Evolutionary conservation across 2,329 filamentous ascomycete species (phyloP), one percentile per base, ranked within the genome.

Genomic region (Penicillium crustosum): DNA sequence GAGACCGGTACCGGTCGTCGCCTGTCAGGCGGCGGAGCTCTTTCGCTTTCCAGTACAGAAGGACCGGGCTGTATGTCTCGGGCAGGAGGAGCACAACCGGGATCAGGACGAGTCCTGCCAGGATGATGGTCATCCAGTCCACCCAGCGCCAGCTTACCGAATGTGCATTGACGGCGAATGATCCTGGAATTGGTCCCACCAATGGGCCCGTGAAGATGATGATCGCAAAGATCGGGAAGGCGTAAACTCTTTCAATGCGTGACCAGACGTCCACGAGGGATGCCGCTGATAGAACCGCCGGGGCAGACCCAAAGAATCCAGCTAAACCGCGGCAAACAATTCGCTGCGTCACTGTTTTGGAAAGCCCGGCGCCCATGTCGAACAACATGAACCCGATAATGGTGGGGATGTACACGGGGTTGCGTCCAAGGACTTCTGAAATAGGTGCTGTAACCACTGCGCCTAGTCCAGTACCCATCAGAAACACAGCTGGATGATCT

Each of bases 211-310:
- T 62, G 42, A 78, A 77, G 5, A 78, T 77, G 0, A 76, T 74
- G 64, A 78, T 79, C 1, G 81, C 77, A 52, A 81, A 81, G 0
- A 82, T 63, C 0, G 81, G 80, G 55, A 83, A 83, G 12, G 77
- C 75, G 50, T 77, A 81, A 0, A 79, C 77, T 39, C 77, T 70
- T 62, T 82, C 80, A 31, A 78, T 66, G 0, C 78, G 75, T 33
- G 69, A 73, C 65, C 78, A 83, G 31, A 82, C 68, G 60, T 82
- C 81, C 3, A 72, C 68, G 6, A 81, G 70, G 1, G 72, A 75
- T 4, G 78, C 78, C 7, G 78, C 78, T 15, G 77, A 77, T 59
- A 67, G 80, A 39, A 72, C 78, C 61, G 73, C 70, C 36, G 72
- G 81, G 44, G 74, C 81, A 58, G 70, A 76, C 59, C 68, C 78